Percentiles rank a stretch among this genome's conserved stretches.
Evolutionary conservation across 176 grass and related monocot genomes (phyloP).

Genomic region (Oryza australiensis): DNA sequence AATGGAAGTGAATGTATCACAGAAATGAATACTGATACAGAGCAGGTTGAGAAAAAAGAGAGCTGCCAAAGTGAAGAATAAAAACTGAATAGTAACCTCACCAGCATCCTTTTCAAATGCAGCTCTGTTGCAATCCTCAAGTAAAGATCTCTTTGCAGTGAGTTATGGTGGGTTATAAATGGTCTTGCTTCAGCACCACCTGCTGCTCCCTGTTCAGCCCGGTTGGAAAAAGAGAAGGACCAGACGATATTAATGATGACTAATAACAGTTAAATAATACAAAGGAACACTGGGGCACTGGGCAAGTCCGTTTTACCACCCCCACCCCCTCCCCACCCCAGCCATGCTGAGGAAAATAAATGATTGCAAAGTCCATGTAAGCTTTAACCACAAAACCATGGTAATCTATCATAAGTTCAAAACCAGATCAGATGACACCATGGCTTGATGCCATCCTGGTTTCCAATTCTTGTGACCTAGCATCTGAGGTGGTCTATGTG

Average conservation of each 20-base stretch:
- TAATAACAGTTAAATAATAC: slow-evolving; percentile 22
- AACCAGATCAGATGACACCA: not conserved
- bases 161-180: slow-evolving; percentile 96
- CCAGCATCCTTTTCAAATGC: slow-evolving; percentile 98
- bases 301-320: not conserved
- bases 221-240: slow-evolving; percentile 6
- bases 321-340: no score
- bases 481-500: not conserved
- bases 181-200: slow-evolving; percentile 98
- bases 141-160: slow-evolving; percentile 98
- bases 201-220: slow-evolving; percentile 70
- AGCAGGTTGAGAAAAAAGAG: slow-evolving; percentile 7
- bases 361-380: no score
- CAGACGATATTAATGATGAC: slow-evolving; percentile 18
- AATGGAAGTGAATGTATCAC: slow-evolving; percentile 7
- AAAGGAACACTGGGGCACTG: slow-evolving; percentile 9
- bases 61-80: not conserved
- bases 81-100: slow-evolving; percentile 51
- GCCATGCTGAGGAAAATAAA: no score
- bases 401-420: not conserved
- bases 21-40: not conserved
- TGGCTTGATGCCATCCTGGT: not conserved
- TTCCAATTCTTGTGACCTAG: not conserved
- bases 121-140: slow-evolving; percentile 97
- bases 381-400: not conserved